Base-by-base conservation (phyloP, 202 grass and related monocot species). In the Carex arenaria region DNA sequence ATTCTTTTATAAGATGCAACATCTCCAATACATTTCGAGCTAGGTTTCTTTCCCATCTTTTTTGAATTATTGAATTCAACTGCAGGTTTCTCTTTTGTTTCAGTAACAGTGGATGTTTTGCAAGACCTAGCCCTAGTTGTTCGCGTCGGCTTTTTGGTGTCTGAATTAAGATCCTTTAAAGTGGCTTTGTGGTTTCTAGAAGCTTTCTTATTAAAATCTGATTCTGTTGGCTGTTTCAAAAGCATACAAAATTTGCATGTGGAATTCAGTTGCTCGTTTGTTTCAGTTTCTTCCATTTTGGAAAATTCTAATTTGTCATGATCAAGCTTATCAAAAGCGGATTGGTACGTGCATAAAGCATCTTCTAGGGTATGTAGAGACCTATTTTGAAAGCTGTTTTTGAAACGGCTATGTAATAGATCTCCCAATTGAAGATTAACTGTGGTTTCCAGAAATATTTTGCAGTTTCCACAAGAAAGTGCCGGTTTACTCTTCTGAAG, bases 391-490 rank as follows among this genome's bases (percentile, higher is more conserved):
- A 84, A 81, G n/a, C 87, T 83, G 36, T 88, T 94, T 56, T 86
- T 77, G 80, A 84, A 89, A 19, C 85, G 72, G 85, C 75, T 86
- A 86, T 88, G 89, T 66, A 78, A 89, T 17, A 86, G 56, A 86
- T 98, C 95, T 74, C 86, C 95, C 82, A 31, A 67, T 83, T 95
- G 86, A 68, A 89, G 72, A 84, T 95, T 85, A 61, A 98, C 63
- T 80, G 65, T 90, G 82, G 89, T 85, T 60, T 91, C 87, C 61
- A 95, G 30, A 66, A 60, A 78, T 4, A 88, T 52, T 61, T 72
- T 93, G 86, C 95, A 98, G 38, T 75, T 22, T 7, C 86, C 69
- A 74, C 95, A 98, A 67, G 92, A 93, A 79, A 95, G 79, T 59
- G 64, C 64, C 60, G 42, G 60, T 64, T 51, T 69, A 87, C 86